Conservation (phyloP, 305 asterid genomes). For the Striga hermonthica region DNA sequence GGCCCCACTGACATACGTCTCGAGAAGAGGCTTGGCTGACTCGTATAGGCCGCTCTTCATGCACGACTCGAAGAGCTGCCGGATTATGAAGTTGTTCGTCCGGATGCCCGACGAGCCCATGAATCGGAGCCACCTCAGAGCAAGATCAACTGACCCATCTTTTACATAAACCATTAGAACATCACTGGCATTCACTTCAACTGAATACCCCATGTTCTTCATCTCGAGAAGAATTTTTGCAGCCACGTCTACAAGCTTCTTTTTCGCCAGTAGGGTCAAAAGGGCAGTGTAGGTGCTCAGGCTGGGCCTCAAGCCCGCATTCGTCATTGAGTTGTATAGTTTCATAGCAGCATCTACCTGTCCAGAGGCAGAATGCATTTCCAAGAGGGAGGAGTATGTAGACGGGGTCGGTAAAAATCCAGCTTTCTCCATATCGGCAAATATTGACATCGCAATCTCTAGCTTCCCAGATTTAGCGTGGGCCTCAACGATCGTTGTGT, state of each 20-base stretch:
- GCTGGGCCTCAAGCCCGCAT: constrained; percentile 86
- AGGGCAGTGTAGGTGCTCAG: constrained; percentile 76
- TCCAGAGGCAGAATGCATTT: constrained; percentile 91
- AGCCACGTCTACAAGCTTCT: constrained; percentile 93
- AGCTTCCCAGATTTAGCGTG: constrained; percentile 98
- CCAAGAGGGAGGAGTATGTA: constrained; percentile 90
- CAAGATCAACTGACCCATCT: constrained; percentile 88
- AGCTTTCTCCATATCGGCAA: constrained; percentile 89
- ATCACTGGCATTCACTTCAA: constrained; percentile 95
- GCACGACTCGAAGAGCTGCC: constrained; percentile 94
- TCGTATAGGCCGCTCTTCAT: constrained; percentile 90
- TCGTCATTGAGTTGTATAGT: constrained; percentile 93
- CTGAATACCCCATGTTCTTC: constrained; percentile 96
- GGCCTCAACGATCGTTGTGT: constrained; percentile 84
- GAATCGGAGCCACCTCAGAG: constrained; percentile 89
- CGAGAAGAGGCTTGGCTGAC: constrained; percentile 90
- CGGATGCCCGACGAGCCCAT: constrained; percentile 94
- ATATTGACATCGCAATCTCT: constrained; percentile 81
- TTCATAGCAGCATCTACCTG: constrained; percentile 92
- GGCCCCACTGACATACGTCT: constrained; percentile 69
- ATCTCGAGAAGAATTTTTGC: constrained; percentile 93
- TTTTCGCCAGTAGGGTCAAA: constrained; percentile 73
- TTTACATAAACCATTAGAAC: constrained; percentile 89
- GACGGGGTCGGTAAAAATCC: constrained; percentile 96
- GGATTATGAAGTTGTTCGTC: constrained; percentile 86